These are phyloP conservation scores for Aegle marmelos DNA, from an alignment of 345 rosid species.

Conservation along the genomic window DNA sequence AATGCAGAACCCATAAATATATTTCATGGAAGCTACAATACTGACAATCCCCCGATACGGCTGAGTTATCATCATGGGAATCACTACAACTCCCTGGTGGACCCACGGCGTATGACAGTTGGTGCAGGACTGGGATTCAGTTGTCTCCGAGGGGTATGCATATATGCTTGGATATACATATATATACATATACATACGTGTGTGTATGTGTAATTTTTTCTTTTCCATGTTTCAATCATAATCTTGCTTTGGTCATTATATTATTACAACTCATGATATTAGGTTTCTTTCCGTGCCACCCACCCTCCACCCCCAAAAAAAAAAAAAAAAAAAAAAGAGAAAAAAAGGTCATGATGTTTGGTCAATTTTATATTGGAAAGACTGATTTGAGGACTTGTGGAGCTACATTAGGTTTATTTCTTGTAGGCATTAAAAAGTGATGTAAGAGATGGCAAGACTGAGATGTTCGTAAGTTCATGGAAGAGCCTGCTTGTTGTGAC, in stretches of 20 bases:
- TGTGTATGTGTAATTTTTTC: too few relatives aligned
- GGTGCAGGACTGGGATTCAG: constrained; percentile 99
- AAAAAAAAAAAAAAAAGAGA: too few relatives aligned
- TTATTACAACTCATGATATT: neutral
- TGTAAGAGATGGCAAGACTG: neutral
- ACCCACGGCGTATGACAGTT: constrained; percentile 77
- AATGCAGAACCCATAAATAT: constrained; percentile 87
- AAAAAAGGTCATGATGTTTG: neutral
- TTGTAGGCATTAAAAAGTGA: neutral
- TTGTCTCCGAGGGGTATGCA: constrained; percentile 86
- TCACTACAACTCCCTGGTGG: constrained; percentile 95
- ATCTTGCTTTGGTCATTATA: neutral
- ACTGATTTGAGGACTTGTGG: neutral
- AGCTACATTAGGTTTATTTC: neutral
- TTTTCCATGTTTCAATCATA: neutral
- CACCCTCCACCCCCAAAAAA: too few relatives aligned
- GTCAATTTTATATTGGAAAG: neutral
- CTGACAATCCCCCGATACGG: constrained; percentile 87
- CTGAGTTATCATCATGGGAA: constrained; percentile 94
- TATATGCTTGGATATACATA: neutral
- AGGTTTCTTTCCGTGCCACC: neutral
- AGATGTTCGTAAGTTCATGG: neutral
- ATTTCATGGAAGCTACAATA: constrained; percentile 87
- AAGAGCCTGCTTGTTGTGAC: neutral
- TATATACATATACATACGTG: too few relatives aligned